A percentile compares a stretch with the other conserved stretches of the same genome.
phyloP scores from a whole-genome alignment of 192 early-diverging fungal genomes.

The Rhizoclosmatium sp. region DNA sequence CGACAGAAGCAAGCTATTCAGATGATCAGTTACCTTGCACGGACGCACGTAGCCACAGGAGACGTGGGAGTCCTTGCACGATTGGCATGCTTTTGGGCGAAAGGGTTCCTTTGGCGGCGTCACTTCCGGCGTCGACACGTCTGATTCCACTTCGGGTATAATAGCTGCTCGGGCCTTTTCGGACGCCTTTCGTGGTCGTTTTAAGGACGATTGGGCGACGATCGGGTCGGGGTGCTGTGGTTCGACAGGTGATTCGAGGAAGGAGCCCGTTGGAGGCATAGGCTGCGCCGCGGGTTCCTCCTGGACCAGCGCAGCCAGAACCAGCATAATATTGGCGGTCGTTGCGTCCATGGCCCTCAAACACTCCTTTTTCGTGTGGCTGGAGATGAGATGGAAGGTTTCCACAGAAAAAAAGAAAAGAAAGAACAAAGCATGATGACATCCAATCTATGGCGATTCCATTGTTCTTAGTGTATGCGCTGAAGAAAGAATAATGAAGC shows the following conservation, averaged over 20 bases:
- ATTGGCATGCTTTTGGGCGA: constrained; percentile 1
- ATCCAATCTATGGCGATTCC: background rate
- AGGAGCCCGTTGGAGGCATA: background rate
- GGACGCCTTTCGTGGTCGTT: background rate
- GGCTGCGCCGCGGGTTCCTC: background rate
- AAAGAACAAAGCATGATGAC: background rate
- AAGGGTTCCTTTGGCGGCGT: background rate
- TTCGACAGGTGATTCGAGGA: background rate
- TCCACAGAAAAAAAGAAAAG: background rate
- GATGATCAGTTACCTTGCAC: background rate
- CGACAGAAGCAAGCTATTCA: background rate
- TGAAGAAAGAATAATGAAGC: no score
- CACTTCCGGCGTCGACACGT: background rate
- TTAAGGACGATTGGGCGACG: background rate
- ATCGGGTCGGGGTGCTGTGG: no score
- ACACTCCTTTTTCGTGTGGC: no score
- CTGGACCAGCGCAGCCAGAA: background rate
- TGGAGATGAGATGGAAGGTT: background rate
- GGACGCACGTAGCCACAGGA: constrained; percentile 11
- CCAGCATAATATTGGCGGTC: background rate
- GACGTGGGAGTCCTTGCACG: constrained; percentile 19
- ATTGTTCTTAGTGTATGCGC: background rate
- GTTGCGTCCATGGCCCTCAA: background rate
- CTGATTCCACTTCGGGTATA: background rate
- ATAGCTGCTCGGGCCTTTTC: background rate